A percentile compares a stretch with the other conserved stretches of the same genome.
These are phyloP conservation scores for Capsicum rhomboideum DNA, from an alignment of 257 asterid genomes.

Conservation along the genomic window DNA sequence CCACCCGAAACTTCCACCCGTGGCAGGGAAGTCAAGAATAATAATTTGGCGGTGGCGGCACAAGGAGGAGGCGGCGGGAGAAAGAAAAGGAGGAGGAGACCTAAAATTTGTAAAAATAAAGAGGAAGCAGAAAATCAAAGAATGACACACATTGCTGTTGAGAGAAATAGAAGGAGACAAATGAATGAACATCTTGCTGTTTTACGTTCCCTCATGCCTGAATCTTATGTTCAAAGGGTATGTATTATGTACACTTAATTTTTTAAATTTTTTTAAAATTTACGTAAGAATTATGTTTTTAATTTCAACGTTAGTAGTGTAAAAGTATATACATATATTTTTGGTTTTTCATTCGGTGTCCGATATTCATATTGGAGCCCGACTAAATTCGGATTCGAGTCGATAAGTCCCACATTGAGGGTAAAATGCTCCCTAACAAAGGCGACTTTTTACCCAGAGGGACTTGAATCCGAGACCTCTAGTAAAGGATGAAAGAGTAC, in stretches of 20 bases:
- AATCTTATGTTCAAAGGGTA: slow-evolving; percentile 92
- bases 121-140: slow-evolving; percentile 92
- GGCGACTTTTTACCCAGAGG: too few species aligned
- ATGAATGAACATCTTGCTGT: slow-evolving; percentile 95
- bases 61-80: slow-evolving; percentile 29
- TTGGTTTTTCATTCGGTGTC: too few species aligned
- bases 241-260: too few species aligned
- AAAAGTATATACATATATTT: background rate
- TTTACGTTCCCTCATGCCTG: slow-evolving; percentile 91
- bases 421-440: too few species aligned
- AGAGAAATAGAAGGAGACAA: slow-evolving; percentile 80
- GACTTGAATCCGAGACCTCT: too few species aligned
- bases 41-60: slow-evolving; percentile 11
- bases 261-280: too few species aligned
- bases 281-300: background rate
- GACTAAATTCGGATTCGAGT: too few species aligned
- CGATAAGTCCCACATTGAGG: too few species aligned
- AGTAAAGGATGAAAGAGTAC: too few species aligned
- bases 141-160: slow-evolving; percentile 98
- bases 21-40: background rate
- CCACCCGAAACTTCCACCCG: slow-evolving; percentile 2
- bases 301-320: background rate
- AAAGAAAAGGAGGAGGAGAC: slow-evolving; percentile 72
- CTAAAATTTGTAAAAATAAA: slow-evolving; percentile 65
- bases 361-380: too few species aligned